These are phyloP conservation scores for Symmetrospora coprosmae DNA, from an alignment of 768 basidiomycete genomes.

Conservation along the genomic window DNA sequence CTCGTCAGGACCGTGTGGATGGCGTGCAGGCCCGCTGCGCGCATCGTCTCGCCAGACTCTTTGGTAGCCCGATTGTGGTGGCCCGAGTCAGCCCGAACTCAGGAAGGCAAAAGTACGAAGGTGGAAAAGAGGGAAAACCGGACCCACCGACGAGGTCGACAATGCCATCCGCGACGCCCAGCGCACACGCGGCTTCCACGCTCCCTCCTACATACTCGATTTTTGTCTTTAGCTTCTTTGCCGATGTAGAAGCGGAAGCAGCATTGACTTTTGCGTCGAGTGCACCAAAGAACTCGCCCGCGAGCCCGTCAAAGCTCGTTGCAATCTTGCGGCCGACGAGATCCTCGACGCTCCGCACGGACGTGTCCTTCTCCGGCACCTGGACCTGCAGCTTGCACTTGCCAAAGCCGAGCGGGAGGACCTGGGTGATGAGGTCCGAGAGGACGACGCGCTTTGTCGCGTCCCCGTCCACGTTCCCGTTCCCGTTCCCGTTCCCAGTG, in stretches of 20 bases:
- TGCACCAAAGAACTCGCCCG: slow-evolving; percentile 58
- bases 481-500: too few relatives aligned
- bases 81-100: neutral
- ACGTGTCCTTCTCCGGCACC: slow-evolving; percentile 58
- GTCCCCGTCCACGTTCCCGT: too few relatives aligned
- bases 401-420: slow-evolving; percentile 75
- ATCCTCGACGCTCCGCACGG: slow-evolving; percentile 57
- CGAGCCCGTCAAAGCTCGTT: slow-evolving; percentile 84
- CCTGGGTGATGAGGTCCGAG: slow-evolving; percentile 50
- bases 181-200: slow-evolving; percentile 91
- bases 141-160: slow-evolving; percentile 85
- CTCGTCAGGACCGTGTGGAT: slow-evolving; percentile 75
- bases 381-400: slow-evolving; percentile 72
- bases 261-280: slow-evolving; percentile 42
- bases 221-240: slow-evolving; percentile 53
- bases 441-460: too few relatives aligned
- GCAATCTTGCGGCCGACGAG: slow-evolving; percentile 84
- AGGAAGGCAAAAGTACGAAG: neutral
- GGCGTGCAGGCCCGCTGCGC: slow-evolving; percentile 84
- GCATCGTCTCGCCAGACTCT: slow-evolving; percentile 99
- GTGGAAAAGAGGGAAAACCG: neutral
- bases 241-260: slow-evolving; percentile 29
- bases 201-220: slow-evolving; percentile 95
- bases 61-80: neutral
- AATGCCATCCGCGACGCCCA: slow-evolving; percentile 93